phyloP scores from a whole-genome alignment of 1,284 basidiomycete genomes.

The Sanghuangporus weigelae region DNA sequence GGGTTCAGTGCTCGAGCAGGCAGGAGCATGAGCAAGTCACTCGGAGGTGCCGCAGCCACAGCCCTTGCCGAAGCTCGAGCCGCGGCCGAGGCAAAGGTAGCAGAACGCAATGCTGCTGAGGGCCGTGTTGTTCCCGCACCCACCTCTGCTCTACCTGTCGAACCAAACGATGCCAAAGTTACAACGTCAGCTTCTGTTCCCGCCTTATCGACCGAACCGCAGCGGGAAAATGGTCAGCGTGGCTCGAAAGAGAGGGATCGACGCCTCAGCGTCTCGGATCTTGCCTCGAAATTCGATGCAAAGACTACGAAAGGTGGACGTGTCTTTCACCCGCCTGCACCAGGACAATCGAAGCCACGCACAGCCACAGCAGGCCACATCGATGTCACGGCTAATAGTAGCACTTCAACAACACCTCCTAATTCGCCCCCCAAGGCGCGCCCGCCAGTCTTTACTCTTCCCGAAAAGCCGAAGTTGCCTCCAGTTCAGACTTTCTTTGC shows the following conservation, averaged over 20 bases:
- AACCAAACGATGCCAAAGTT: neutral
- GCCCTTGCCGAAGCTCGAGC: conserved; percentile 66
- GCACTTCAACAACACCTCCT: conserved; percentile 53
- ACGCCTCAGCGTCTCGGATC: conserved; percentile 53
- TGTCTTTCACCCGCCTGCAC: conserved; percentile 14
- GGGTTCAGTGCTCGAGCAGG: conserved; percentile 55
- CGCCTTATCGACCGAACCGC: neutral
- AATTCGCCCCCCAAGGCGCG: conserved; percentile 38
- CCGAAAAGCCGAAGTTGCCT: conserved; percentile 52
- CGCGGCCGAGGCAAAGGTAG: conserved; percentile 64
- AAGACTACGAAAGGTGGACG: neutral
- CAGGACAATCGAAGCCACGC: neutral
- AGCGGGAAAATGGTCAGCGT: neutral
- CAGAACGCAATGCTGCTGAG: conserved; percentile 44
- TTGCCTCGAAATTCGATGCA: conserved; percentile 31
- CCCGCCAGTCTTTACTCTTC: conserved; percentile 30
- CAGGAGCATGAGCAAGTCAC: conserved; percentile 60
- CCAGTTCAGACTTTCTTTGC: conserved; percentile 40
- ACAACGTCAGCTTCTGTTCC: neutral
- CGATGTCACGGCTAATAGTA: conserved; percentile 23
- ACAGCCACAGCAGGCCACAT: neutral
- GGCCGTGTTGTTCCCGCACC: conserved; percentile 30
- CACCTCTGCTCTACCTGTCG: conserved; percentile 2
- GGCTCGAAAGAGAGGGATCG: conserved; percentile 24
- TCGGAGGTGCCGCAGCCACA: conserved; percentile 51